These are phyloP conservation scores for Ambrosiella cleistominuta DNA, from an alignment of 2,329 filamentous ascomycete species.

Conservation along the genomic window DNA sequence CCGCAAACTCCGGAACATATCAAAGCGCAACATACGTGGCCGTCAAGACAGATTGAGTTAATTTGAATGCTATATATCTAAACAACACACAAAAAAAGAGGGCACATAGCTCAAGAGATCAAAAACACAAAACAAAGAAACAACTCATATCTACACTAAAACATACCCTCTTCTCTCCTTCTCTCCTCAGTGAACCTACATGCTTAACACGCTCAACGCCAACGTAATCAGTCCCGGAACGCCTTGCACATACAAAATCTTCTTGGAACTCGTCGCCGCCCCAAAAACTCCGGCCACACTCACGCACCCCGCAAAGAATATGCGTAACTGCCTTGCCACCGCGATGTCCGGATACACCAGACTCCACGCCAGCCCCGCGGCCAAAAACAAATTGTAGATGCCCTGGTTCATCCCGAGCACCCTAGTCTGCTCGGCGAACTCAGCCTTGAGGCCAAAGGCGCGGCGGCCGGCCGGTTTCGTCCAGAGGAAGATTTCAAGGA, in stretches of 20 bases:
- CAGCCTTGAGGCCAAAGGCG: slow-evolving; percentile 26
- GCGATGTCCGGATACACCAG: slow-evolving; percentile 26
- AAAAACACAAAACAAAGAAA: no score
- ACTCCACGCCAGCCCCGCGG: slow-evolving; percentile 30
- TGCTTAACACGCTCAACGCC: slow-evolving; percentile 16
- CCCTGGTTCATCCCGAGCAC: slow-evolving; percentile 32
- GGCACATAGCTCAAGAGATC: no score
- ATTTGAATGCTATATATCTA: no score
- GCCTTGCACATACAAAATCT: slow-evolving; percentile 28
- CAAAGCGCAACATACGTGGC: no score
- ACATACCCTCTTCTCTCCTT: no score
- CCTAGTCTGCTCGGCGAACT: slow-evolving; percentile 28
- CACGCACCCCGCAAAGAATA: slow-evolving; percentile 32
- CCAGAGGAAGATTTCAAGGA: slow-evolving; percentile 34
- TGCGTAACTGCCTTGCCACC: slow-evolving; percentile 25
- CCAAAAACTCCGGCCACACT: slow-evolving; percentile 28
- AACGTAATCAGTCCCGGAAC: slow-evolving; percentile 20
- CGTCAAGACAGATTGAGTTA: no score
- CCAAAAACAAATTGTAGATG: slow-evolving; percentile 36
- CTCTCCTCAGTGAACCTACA: slow-evolving; percentile 5
- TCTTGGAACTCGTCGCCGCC: slow-evolving; percentile 23
- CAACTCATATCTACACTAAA: no score
- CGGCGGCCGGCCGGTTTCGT: slow-evolving; percentile 27
- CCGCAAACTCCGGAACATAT: no score
- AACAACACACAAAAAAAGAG: no score